A percentile compares a stretch with the other conserved stretches of the same genome.
Evolutionary conservation across 495 filamentous ascomycete species (phyloP).

Genomic region (Penicillium odoratum): DNA sequence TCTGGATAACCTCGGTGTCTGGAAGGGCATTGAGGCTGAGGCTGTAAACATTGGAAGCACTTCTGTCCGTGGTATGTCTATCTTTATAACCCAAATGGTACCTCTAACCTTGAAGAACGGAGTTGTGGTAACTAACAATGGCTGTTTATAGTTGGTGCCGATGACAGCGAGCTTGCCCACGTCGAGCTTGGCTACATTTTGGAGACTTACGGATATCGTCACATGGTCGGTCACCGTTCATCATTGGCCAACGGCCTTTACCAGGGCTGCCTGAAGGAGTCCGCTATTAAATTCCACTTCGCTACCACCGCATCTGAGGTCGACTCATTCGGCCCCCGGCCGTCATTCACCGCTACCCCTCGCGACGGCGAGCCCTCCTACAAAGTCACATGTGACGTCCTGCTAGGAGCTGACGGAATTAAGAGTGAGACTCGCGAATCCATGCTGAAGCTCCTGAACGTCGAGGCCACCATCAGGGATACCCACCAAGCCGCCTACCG

Average conservation of each 20-base stretch:
- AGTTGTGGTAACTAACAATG: not conserved
- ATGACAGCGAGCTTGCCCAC: constrained; percentile 65
- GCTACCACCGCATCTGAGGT: constrained; percentile 54
- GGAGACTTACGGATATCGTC: constrained; percentile 67
- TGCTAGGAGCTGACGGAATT: constrained; percentile 74
- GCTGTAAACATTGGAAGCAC: constrained; percentile 56
- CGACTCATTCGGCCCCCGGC: constrained; percentile 54
- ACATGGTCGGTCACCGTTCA: constrained; percentile 76
- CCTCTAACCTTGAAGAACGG: not conserved
- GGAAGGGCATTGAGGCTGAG: constrained; percentile 65
- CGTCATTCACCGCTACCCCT: constrained; percentile 56
- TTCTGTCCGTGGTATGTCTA: constrained; percentile 48
- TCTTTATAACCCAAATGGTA: not conserved
- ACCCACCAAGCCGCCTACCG: constrained; percentile 81
- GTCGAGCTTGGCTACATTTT: constrained; percentile 67
- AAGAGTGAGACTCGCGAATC: constrained; percentile 62
- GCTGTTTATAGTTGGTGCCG: constrained; percentile 57
- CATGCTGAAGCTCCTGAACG: constrained; percentile 58
- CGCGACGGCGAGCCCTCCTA: constrained; percentile 53
- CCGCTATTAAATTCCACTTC: constrained; percentile 69
- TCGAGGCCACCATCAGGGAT: constrained; percentile 61
- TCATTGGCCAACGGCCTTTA: constrained; percentile 70
- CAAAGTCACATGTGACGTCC: constrained; percentile 61
- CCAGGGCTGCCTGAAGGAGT: constrained; percentile 62
- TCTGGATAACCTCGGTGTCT: constrained; percentile 66